Evolutionary conservation across 352 stramenopile species (phyloP).

Genomic region (Sclerospora graminicola): DNA sequence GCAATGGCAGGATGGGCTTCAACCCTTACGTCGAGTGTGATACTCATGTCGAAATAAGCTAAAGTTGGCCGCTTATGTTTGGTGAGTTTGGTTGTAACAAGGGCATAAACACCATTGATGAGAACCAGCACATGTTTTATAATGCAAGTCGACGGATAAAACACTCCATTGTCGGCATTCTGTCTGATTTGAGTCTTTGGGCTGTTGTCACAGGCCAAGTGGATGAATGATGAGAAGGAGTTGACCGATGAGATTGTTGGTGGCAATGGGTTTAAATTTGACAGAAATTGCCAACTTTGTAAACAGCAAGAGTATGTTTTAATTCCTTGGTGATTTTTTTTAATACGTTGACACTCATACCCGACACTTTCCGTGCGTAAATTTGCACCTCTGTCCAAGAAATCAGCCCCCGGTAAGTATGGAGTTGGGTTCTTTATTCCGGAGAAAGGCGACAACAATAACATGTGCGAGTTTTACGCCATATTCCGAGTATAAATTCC

Average conservation of each 20-base stretch:
- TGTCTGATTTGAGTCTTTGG: background rate
- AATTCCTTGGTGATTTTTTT: too few species aligned
- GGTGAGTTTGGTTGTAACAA: conserved; percentile 73
- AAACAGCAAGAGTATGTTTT: background rate
- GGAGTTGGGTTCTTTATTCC: conserved; percentile 55
- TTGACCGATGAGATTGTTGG: conserved; percentile 59
- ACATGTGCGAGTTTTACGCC: conserved; percentile 36
- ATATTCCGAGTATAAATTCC: conserved; percentile 37
- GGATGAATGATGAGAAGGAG: conserved; percentile 60
- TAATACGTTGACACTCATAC: too few species aligned
- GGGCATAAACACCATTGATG: conserved; percentile 53
- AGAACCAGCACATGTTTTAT: conserved; percentile 55
- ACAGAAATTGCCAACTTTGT: conserved; percentile 24
- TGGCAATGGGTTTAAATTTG: conserved; percentile 71
- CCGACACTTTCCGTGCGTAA: too few species aligned
- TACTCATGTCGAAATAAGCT: conserved; percentile 54
- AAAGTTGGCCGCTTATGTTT: conserved; percentile 50
- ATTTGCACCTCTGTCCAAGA: conserved; percentile 17
- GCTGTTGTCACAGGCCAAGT: conserved; percentile 32
- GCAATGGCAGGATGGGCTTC: conserved; percentile 28
- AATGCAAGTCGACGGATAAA: conserved; percentile 16
- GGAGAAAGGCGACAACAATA: conserved; percentile 45
- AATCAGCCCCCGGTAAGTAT: conserved; percentile 37
- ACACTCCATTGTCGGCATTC: background rate
- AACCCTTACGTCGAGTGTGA: conserved; percentile 71